phyloP scores from a whole-genome alignment of 495 filamentous ascomycete genomes.

The Bathelium albidoporum region DNA sequence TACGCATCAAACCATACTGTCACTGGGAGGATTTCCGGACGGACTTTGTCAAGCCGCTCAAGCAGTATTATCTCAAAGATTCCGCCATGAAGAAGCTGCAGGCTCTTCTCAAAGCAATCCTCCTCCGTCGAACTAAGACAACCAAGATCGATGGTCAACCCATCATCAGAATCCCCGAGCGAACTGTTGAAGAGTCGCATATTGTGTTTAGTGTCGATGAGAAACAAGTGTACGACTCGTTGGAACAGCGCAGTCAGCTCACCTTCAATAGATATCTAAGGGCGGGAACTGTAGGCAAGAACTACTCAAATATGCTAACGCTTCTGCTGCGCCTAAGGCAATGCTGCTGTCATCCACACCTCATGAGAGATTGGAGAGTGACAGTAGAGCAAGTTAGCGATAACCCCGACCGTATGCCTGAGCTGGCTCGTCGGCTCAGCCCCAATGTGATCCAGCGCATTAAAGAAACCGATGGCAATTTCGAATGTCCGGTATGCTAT shows the following conservation, averaged over 20 bases:
- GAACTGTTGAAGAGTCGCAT: conserved; percentile 54
- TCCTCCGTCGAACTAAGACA: conserved; percentile 75
- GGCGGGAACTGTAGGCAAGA: conserved; percentile 57
- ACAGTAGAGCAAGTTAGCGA: conserved; percentile 40
- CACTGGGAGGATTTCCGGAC: conserved; percentile 50
- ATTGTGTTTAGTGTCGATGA: conserved; percentile 71
- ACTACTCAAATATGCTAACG: conserved; percentile 78
- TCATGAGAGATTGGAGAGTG: conserved; percentile 65
- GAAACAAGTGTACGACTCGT: conserved; percentile 55
- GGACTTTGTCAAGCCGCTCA: conserved; percentile 41
- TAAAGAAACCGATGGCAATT: conserved; percentile 42
- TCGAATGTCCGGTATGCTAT: conserved; percentile 70
- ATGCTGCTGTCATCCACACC: conserved; percentile 82
- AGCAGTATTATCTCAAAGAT: conserved; percentile 26
- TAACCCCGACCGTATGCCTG: conserved; percentile 47
- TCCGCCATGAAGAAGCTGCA: conserved; percentile 58
- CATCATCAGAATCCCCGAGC: conserved; percentile 63
- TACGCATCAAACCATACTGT: conserved; percentile 72
- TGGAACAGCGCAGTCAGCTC: conserved; percentile 57
- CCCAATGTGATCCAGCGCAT: conserved; percentile 56
- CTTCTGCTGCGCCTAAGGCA: conserved; percentile 84
- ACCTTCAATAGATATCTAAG: conserved; percentile 71
- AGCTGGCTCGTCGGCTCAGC: conserved; percentile 54
- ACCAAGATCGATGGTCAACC: conserved; percentile 78
- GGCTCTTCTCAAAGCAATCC: conserved; percentile 69